Conservation (phyloP, 192 early-diverging fungal species). For the Podila epigama region DNA sequence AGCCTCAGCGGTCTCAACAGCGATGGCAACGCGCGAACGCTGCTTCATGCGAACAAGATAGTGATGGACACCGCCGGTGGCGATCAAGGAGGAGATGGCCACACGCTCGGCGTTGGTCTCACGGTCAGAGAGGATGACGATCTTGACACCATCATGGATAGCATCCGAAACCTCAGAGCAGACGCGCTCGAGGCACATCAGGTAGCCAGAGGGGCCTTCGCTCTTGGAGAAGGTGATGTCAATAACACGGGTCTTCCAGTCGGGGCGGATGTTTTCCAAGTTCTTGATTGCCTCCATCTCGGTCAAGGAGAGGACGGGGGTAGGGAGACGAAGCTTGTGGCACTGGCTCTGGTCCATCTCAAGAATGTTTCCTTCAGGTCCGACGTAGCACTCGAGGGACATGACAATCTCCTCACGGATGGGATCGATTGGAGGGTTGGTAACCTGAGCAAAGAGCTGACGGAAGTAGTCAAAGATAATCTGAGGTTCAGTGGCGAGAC, state of each 20-base stretch:
- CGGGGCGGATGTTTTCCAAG: slow-evolving; percentile 68
- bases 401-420: slow-evolving; percentile 99
- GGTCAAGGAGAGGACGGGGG: slow-evolving; percentile 85
- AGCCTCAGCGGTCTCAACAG: slow-evolving; percentile 93
- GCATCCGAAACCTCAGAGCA: slow-evolving; percentile 85
- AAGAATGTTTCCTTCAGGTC: slow-evolving; percentile 93
- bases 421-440: slow-evolving; percentile 98
- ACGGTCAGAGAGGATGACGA: slow-evolving; percentile 88
- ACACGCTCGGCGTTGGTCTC: slow-evolving; percentile 69
- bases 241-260: slow-evolving; percentile 83
- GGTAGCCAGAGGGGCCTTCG: slow-evolving; percentile 84
- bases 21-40: slow-evolving; percentile 86
- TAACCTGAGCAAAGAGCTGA: slow-evolving; percentile 97
- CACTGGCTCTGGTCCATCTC: slow-evolving; percentile 83
- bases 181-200: slow-evolving; percentile 82
- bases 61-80: slow-evolving; percentile 94
- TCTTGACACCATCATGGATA: slow-evolving; percentile 80
- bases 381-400: slow-evolving; percentile 94
- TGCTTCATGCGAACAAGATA: slow-evolving; percentile 88
- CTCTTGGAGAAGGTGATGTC: slow-evolving; percentile 85
- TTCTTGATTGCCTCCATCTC: slow-evolving; percentile 83
- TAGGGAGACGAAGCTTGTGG: slow-evolving; percentile 79
- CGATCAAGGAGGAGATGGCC: slow-evolving; percentile 85
- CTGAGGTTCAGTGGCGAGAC: slow-evolving; percentile 86
- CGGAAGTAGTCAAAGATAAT: slow-evolving; percentile 97